These are phyloP conservation scores for Apiotrichum montevideense DNA, from an alignment of 1,284 basidiomycete genomes.

Conservation along the genomic window DNA sequence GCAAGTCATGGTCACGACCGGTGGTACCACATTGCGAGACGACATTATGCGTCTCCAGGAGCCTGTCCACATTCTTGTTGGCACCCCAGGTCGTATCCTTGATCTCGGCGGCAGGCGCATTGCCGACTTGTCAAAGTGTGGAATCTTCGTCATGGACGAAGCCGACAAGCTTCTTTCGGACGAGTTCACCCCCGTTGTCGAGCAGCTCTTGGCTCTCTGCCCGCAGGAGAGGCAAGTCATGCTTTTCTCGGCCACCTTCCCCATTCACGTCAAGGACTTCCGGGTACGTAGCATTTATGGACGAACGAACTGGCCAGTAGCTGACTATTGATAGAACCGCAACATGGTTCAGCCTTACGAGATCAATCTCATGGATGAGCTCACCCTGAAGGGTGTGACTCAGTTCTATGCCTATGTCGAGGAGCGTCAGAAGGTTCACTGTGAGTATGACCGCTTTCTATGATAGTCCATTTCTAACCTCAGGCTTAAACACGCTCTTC, in stretches of 20 bases:
- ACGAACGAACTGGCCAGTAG: neutral
- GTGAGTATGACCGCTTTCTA: constrained; percentile 34
- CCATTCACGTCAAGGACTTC: constrained; percentile 98
- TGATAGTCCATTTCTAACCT: neutral
- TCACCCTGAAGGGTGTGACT: constrained; percentile 95
- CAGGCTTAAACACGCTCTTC: constrained; percentile 36
- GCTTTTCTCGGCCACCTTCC: constrained; percentile 99
- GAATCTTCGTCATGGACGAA: constrained; percentile 98
- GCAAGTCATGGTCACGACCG: constrained; percentile 99
- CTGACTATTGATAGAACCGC: constrained; percentile 60
- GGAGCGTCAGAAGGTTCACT: constrained; percentile 98
- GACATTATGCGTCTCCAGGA: constrained; percentile 91
- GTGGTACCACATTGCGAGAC: constrained; percentile 95
- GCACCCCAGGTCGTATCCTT: constrained; percentile 92
- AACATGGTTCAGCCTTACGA: constrained; percentile 96
- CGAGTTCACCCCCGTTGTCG: constrained; percentile 98
- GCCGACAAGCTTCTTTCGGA: constrained; percentile 96
- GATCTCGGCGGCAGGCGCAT: constrained; percentile 91
- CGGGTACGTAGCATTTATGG: constrained; percentile 49
- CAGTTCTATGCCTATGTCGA: constrained; percentile 99
- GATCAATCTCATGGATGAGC: constrained; percentile 99
- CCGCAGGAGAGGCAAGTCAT: constrained; percentile 89
- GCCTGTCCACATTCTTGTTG: constrained; percentile 90
- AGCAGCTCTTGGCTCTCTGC: constrained; percentile 82
- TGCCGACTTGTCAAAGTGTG: constrained; percentile 89